These are phyloP conservation scores for Dothidotthia symphoricarpi DNA, from an alignment of 2,329 filamentous ascomycete species.

Conservation along the genomic window DNA sequence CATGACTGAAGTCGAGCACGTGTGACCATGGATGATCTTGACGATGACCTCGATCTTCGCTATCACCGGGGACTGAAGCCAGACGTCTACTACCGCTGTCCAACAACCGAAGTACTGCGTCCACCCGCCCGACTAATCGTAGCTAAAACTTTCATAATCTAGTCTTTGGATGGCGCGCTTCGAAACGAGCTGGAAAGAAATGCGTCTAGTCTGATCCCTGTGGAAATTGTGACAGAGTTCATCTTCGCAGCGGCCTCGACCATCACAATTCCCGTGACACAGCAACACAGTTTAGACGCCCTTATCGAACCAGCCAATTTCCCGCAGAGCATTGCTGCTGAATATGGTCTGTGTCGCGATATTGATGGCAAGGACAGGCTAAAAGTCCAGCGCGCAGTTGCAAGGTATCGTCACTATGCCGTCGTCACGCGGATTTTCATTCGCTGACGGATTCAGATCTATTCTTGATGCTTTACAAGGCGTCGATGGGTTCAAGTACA, in stretches of 20 bases:
- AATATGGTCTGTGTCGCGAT: conserved; percentile 27
- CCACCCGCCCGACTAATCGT: conserved; percentile 5
- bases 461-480: conserved; percentile 33
- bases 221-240: conserved; percentile 34
- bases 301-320: conserved; percentile 30
- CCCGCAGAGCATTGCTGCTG: conserved; percentile 30
- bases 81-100: conserved; percentile 36
- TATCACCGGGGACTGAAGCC: conserved; percentile 29
- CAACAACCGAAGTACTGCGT: conserved; percentile 25
- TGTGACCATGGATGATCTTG: conserved; percentile 28
- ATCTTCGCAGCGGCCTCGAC: conserved; percentile 31
- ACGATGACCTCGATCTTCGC: conserved; percentile 34
- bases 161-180: conserved; percentile 31
- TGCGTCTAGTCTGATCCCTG: conserved; percentile 30
- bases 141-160: conserved; percentile 15
- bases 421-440: neutral
- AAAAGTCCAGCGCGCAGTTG: conserved; percentile 31
- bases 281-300: conserved; percentile 25
- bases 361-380: conserved; percentile 29
- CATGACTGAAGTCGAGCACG: neutral
- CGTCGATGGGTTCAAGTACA: conserved; percentile 37
- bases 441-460: conserved; percentile 13
- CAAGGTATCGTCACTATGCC: conserved; percentile 19
- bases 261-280: conserved; percentile 30
- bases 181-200: conserved; percentile 31